Conservation (phyloP, 176 grass and related monocot genomes). For the Oryza longistaminata region DNA sequence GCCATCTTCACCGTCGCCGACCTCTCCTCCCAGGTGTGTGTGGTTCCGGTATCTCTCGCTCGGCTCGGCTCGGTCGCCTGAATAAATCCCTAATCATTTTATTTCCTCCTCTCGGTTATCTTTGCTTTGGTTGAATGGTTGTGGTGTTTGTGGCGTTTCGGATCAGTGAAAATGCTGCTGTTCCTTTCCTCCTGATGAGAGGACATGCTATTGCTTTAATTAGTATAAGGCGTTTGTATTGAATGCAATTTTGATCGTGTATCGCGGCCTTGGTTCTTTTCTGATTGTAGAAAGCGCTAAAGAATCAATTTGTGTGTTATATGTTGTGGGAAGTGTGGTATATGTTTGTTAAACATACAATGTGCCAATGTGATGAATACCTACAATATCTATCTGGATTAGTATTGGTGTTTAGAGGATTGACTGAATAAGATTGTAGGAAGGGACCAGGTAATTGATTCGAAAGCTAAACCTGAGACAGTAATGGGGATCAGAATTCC, state of each 20-base stretch:
- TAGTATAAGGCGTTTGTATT: background rate
- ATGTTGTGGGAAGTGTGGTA: background rate
- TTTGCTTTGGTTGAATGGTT: background rate
- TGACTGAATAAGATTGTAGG: background rate
- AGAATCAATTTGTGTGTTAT: background rate
- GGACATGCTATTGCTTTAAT: background rate
- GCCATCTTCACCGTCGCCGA: slow-evolving; percentile 83
- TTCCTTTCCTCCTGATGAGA: no score
- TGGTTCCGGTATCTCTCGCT: background rate
- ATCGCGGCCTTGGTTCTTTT: background rate
- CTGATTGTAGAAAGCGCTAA: background rate
- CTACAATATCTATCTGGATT: background rate
- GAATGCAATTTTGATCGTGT: background rate
- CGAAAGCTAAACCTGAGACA: background rate
- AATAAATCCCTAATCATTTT: background rate
- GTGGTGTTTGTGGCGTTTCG: background rate
- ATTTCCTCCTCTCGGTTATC: background rate
- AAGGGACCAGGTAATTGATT: background rate
- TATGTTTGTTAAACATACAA: background rate
- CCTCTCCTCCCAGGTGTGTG: slow-evolving; percentile 85
- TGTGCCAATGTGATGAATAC: background rate
- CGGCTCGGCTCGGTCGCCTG: no score
- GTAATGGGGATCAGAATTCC: background rate
- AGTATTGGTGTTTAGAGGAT: background rate
- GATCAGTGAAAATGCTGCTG: background rate